Evolutionary conservation across 192 early-diverging fungal species (phyloP).

Genomic region (Dimargaris cristalligena): DNA sequence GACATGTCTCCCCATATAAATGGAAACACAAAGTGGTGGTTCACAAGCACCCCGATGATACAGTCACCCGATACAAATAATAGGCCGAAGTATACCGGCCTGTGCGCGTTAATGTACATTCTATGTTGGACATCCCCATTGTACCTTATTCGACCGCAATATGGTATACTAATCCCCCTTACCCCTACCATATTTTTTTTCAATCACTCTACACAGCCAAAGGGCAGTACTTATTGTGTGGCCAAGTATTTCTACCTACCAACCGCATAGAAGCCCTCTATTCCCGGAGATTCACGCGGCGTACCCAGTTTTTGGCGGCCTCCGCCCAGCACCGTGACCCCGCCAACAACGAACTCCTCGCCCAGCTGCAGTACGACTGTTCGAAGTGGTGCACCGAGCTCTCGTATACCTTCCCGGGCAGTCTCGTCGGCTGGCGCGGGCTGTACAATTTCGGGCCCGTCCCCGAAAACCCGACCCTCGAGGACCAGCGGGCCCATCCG

Average conservation of each 20-base stretch:
- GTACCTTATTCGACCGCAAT: too few species aligned
- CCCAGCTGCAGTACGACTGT: constrained; percentile 53
- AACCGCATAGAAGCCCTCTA: constrained; percentile 6
- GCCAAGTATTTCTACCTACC: neutral
- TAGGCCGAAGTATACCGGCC: too few species aligned
- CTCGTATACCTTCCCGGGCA: constrained; percentile 57
- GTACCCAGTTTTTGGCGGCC: constrained; percentile 5
- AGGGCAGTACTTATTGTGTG: constrained; percentile 10
- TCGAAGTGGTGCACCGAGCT: constrained; percentile 58
- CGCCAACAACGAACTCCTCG: constrained; percentile 23
- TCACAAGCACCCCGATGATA: too few species aligned
- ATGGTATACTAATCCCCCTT: too few species aligned
- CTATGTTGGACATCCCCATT: too few species aligned
- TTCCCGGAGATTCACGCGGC: neutral
- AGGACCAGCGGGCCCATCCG: neutral
- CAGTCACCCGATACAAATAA: too few species aligned
- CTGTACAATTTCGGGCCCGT: constrained; percentile 52
- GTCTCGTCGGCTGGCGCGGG: constrained; percentile 63
- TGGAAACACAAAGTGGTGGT: too few species aligned
- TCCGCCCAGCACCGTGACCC: neutral
- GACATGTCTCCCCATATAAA: too few species aligned
- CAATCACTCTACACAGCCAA: too few species aligned
- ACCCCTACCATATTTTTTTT: too few species aligned
- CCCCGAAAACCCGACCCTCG: neutral
- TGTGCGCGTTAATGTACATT: too few species aligned